Base-by-base conservation (phyloP, 78 protist species). In the Dictyostelium purpureum region DNA sequence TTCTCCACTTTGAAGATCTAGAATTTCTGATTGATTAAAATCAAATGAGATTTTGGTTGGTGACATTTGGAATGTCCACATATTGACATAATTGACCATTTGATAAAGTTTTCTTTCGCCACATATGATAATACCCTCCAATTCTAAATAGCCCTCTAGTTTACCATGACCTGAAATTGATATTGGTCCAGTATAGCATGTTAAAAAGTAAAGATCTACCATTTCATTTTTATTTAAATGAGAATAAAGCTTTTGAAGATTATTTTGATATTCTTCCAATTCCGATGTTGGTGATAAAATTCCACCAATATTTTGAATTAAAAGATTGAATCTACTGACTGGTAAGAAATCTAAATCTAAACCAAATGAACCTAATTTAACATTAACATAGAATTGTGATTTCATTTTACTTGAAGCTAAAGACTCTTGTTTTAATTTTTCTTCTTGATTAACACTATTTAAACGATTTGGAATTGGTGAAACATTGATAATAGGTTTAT, bases 281-380 rank as follows among this genome's bases (percentile, higher is more conserved):
- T 74, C 92, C 18, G 63, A 66, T 24, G 52, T 14, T 19, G 92
- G 92, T 31, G 80, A 85, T 57, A 40, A 85, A 5, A 85, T 77
- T 2, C 81, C 92, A 74, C 92, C 76, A 33, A 85, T 85, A 73
- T 61, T 85, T n/a, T 71, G n/a, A 45, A 85, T 73, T 45, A 73
- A 37, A 31, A 85, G 37, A 73, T 85, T 85, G 11, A 40, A 56
- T 73, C 92, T 52, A 85, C 92, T 85, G 35, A 85, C 31, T 59
- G 92, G 92, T 28, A 85, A 57, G 78, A 85, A 73, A 61, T 85
- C 92, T 26, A 85, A 47, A 61, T 85, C 92, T 63, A 85, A 49
- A 31, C 92, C 82, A 56, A 85, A 26, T 19, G 82, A 61, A 7
- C 75, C 73, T 14, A 85, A 35, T 38, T 85, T 85, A 10, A 59